Conservation (phyloP, 2,329 filamentous ascomycete genomes). For the Arthrinium phaeospermum region DNA sequence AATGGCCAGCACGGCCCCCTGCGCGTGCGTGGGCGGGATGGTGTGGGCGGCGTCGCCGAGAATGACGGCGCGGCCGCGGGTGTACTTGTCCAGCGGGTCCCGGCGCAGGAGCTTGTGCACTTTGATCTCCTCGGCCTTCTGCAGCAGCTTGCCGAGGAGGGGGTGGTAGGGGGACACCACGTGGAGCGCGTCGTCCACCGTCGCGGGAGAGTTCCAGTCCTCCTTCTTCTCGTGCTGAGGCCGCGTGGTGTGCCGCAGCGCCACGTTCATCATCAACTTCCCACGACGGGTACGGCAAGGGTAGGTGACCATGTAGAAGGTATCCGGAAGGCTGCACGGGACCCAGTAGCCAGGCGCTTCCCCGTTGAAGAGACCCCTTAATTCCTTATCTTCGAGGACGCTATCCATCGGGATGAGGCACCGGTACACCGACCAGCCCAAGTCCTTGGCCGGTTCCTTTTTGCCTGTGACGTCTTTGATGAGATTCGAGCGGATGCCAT, state of each 20-base stretch:
- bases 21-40: conserved; percentile 25
- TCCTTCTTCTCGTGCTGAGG: not conserved
- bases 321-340: conserved; percentile 19
- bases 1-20: conserved; percentile 23
- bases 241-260: conserved; percentile 23
- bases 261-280: conserved; percentile 21
- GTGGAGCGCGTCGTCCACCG: conserved; percentile 21
- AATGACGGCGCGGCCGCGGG: conserved; percentile 24
- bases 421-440: conserved; percentile 25
- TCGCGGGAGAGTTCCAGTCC: conserved; percentile 24
- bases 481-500: conserved; percentile 30
- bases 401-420: conserved; percentile 25
- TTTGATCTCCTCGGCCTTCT: conserved; percentile 23
- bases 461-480: conserved; percentile 21
- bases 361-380: conserved; percentile 18
- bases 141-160: conserved; percentile 21
- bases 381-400: conserved; percentile 17
- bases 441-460: conserved; percentile 15
- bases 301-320: conserved; percentile 25
- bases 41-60: conserved; percentile 26
- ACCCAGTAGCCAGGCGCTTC: conserved; percentile 23
- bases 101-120: conserved; percentile 23
- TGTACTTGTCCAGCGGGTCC: conserved; percentile 22
- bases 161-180: conserved; percentile 23
- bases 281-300: conserved; percentile 19